Conservation (phyloP, 1,139 yeast genomes). For the Suhomyces guaymorum region DNA sequence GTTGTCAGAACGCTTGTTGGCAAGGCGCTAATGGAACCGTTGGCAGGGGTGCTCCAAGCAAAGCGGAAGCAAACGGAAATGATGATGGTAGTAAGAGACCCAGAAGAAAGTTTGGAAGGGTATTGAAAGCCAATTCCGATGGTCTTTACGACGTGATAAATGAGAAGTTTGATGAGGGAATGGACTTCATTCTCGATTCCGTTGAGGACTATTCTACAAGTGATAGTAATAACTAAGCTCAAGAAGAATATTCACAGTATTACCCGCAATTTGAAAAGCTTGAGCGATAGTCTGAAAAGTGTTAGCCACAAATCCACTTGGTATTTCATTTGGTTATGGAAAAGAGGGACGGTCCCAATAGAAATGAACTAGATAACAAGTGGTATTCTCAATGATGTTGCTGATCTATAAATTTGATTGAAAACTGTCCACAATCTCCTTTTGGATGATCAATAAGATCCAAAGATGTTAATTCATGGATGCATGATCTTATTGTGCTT, state of each 20-base stretch:
- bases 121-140: conserved; percentile 67
- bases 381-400: background rate
- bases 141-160: conserved; percentile 76
- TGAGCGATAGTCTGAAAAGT: too few relatives aligned
- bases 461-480: too few relatives aligned
- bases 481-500: too few relatives aligned
- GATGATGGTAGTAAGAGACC: conserved; percentile 67
- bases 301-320: too few relatives aligned
- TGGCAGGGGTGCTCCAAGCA: conserved; percentile 18
- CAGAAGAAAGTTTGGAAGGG: conserved; percentile 87
- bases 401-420: too few relatives aligned
- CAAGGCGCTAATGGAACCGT: conserved; percentile 38
- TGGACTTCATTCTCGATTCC: conserved; percentile 79
- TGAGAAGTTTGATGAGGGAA: conserved; percentile 83
- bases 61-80: conserved; percentile 19
- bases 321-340: too few relatives aligned
- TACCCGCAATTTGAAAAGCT: too few relatives aligned
- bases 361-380: too few relatives aligned
- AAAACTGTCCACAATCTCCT: too few relatives aligned
- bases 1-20: conserved; percentile 79
- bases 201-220: conserved; percentile 49
- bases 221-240: conserved; percentile 10
- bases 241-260: too few relatives aligned
- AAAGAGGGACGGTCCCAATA: too few relatives aligned
- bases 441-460: too few relatives aligned